Base-by-base conservation (phyloP, 345 rosid species). In the Noccaea caerulescens region DNA sequence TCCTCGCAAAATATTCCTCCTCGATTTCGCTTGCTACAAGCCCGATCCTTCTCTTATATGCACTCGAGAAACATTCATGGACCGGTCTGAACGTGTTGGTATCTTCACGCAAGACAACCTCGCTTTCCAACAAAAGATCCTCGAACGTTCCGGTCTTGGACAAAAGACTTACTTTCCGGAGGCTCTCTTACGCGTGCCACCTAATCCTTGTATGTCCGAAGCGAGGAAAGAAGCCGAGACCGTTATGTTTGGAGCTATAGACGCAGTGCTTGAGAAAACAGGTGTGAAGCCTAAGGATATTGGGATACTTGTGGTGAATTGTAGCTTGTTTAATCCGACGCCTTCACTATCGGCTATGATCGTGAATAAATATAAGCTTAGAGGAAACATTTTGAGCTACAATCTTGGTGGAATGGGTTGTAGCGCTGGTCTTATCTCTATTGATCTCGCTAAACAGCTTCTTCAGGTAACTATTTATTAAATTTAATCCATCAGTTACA, bases 141-240 rank as follows among this genome's bases (percentile, higher is more conserved):
- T 92, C 4, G 92, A 87, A 77, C 82, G 92, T 60, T 89, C 98
- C 0, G 96, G 98, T 43, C 64, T 87, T 1, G 98, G 98, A 6
- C 89, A 92, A 49, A 79, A 77, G 11, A 92, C 98, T 0, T 92
- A 89, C 78, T 80, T 81, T 23, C 96, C 98, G 7, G 87, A 89
- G 34, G 93, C 86, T n/a, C 46, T 86, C 5, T 37, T 81, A 30
- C 70, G 75, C 6, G 58, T 67, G 39, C 88, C 91, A 1, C 80
- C 82, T 7, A 77, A 77, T 52, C 77, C 63, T 12, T 62, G 75
- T 41, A 70, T 81, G 82, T 47, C 11, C 1, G 84, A 77, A 67
- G 85, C 83, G 0, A 75, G 88, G 66, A 77, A 59, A 65, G 88
- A 82, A 46, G 66, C 83, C 0, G 86, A 83, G 72, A 43, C 63